These are phyloP conservation scores for Plenodomus lindquistii DNA, from an alignment of 2,329 filamentous ascomycete genomes.

Conservation along the genomic window DNA sequence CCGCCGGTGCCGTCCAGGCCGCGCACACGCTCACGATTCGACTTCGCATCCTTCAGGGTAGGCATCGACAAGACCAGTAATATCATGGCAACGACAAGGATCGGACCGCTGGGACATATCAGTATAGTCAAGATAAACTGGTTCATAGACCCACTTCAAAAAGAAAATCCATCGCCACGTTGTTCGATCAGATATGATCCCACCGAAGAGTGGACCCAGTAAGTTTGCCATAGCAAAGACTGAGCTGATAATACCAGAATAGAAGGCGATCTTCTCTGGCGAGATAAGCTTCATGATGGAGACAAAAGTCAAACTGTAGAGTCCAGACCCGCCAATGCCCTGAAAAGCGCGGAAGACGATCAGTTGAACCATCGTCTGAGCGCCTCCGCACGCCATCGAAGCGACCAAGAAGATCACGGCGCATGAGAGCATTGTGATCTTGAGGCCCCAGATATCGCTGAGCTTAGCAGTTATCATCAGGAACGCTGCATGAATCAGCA, in stretches of 20 bases:
- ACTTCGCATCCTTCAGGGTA: constrained; percentile 26
- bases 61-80: constrained; percentile 36
- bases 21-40: constrained; percentile 29
- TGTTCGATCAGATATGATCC: constrained; percentile 46
- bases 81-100: constrained; percentile 24
- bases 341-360: constrained; percentile 48
- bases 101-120: constrained; percentile 23
- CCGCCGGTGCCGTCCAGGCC: constrained; percentile 35
- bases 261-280: constrained; percentile 40
- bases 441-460: constrained; percentile 37
- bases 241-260: constrained; percentile 37
- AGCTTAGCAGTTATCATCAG: constrained; percentile 41
- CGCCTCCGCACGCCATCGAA: constrained; percentile 36
- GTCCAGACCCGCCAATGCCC: constrained; percentile 53
- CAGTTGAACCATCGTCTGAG: constrained; percentile 37
- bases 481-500: constrained; percentile 23
- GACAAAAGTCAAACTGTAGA: constrained; percentile 51
- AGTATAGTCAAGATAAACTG: neutral
- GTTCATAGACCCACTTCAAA: constrained; percentile 46
- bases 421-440: constrained; percentile 23
- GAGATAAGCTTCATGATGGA: constrained; percentile 33
- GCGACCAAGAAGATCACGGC: constrained; percentile 34
- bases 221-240: constrained; percentile 49
- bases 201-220: constrained; percentile 51
- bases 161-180: constrained; percentile 56